phyloP scores from a whole-genome alignment of 345 rosid genomes.

The Laguncularia racemosa region DNA sequence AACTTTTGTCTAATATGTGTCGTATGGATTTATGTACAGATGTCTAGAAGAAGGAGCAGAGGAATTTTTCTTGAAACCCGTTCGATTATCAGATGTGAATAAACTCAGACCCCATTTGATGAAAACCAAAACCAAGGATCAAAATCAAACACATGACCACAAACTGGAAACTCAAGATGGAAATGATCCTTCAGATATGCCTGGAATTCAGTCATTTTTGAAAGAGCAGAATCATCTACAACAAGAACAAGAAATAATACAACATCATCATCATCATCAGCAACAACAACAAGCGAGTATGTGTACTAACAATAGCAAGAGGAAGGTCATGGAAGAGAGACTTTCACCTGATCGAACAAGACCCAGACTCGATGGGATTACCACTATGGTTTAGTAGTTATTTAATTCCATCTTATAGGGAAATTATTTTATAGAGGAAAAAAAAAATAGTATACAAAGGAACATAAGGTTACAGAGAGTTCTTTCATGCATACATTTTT shows the following conservation, averaged over 20 bases:
- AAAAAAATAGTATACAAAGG: too few relatives aligned
- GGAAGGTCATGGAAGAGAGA: conserved; percentile 48
- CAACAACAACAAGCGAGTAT: conserved; percentile 4
- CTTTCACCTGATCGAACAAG: conserved; percentile 48
- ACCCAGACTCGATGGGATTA: conserved; percentile 36
- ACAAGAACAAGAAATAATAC: conserved; percentile 5
- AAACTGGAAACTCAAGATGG: conserved; percentile 8
- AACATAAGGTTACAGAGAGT: neutral
- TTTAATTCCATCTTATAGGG: neutral
- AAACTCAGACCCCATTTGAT: conserved; percentile 49
- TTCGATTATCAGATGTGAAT: conserved; percentile 40
- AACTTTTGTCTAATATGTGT: too few relatives aligned
- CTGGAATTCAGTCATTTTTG: neutral
- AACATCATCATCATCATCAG: conserved; percentile 3
- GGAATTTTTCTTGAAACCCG: conserved; percentile 70
- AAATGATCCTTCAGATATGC: neutral
- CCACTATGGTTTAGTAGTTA: conserved; percentile 23
- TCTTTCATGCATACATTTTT: conserved; percentile 3
- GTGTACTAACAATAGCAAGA: conserved; percentile 31
- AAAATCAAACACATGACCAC: conserved; percentile 8
- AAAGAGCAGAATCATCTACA: neutral
- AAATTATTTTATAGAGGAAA: neutral
- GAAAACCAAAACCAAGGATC: conserved; percentile 32
- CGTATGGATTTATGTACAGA: conserved; percentile 18
- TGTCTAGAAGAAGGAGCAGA: conserved; percentile 77